These are phyloP conservation scores for Malassezia japonica DNA, from an alignment of 1,284 basidiomycete genomes.

Conservation along the genomic window DNA sequence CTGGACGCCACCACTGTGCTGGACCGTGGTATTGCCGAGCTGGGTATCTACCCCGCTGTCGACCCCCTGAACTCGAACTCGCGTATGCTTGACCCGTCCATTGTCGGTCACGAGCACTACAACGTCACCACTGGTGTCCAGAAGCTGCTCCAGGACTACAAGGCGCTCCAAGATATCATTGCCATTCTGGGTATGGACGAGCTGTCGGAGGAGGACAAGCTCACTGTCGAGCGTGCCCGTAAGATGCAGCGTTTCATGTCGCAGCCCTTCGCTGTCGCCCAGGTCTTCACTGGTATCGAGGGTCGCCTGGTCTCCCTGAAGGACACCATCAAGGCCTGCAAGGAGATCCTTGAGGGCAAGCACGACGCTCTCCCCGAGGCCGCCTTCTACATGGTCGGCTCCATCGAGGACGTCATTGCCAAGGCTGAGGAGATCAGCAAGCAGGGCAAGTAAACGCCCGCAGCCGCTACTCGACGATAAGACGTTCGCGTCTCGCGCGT, in stretches of 20 bases:
- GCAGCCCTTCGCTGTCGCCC: slow-evolving; percentile 97
- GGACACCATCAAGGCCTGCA: slow-evolving; percentile 47
- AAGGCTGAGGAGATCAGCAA: slow-evolving; percentile 94
- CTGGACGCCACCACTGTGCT: slow-evolving; percentile 98
- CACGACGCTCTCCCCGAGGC: slow-evolving; percentile 85
- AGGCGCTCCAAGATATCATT: slow-evolving; percentile 78
- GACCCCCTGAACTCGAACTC: slow-evolving; percentile 99
- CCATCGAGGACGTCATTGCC: slow-evolving; percentile 84
- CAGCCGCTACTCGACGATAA: no score
- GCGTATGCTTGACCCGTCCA: slow-evolving; percentile 97
- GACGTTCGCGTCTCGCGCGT: no score
- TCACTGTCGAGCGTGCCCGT: slow-evolving; percentile 68
- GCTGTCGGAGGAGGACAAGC: slow-evolving; percentile 97
- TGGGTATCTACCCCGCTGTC: slow-evolving; percentile 99
- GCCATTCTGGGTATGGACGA: slow-evolving; percentile 98
- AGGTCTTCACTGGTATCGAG: slow-evolving; percentile 98
- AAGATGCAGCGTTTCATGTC: slow-evolving; percentile 81
- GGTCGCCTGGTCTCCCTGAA: slow-evolving; percentile 72
- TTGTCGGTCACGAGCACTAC: slow-evolving; percentile 87
- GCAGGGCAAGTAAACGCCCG: slow-evolving; percentile 52
- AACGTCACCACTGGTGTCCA: slow-evolving; percentile 87
- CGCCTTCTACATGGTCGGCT: slow-evolving; percentile 58
- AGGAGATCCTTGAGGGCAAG: slow-evolving; percentile 76
- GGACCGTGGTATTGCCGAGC: slow-evolving; percentile 96
- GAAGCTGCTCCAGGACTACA: slow-evolving; percentile 99